Percentiles rank a stretch among this genome's conserved stretches.
These are phyloP conservation scores for Pleurotus djamor DNA, from an alignment of 768 basidiomycete genomes.

Conservation along the genomic window DNA sequence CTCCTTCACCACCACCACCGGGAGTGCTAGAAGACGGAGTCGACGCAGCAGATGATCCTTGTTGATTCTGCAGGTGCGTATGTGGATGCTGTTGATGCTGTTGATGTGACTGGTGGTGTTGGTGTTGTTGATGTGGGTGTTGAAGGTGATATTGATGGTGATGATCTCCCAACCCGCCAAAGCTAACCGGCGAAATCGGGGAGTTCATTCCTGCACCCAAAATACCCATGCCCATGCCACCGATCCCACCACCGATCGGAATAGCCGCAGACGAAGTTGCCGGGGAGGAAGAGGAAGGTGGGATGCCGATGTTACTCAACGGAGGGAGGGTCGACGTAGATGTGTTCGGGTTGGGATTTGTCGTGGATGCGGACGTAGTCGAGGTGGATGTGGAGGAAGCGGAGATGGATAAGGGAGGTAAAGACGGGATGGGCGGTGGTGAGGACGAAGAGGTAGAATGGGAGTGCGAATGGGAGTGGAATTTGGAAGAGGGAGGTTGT, in stretches of 20 bases:
- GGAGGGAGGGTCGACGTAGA: neutral
- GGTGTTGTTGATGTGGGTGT: neutral
- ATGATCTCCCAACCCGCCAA: neutral
- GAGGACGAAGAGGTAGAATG: slow-evolving; percentile 4
- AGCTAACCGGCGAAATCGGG: neutral
- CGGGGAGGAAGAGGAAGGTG: neutral
- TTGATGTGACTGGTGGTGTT: neutral
- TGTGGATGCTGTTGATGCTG: neutral
- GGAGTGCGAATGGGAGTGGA: slow-evolving; percentile 1
- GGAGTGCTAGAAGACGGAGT: neutral
- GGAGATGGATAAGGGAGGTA: slow-evolving; percentile 25
- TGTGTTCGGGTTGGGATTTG: slow-evolving; percentile 2
- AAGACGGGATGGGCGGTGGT: slow-evolving; percentile 20
- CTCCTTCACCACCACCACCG: neutral
- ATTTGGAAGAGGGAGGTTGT: too few species aligned
- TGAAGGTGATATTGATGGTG: neutral
- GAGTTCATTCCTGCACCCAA: neutral
- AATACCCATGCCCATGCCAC: neutral
- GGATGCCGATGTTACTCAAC: neutral
- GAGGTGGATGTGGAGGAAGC: slow-evolving; percentile 16
- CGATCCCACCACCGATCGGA: neutral
- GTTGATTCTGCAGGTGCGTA: too few species aligned
- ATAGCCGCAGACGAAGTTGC: neutral
- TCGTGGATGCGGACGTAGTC: neutral
- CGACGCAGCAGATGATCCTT: neutral